phyloP scores from a whole-genome alignment of 805 yeast genomes.

The Ogataea nakhonphanomensis region DNA sequence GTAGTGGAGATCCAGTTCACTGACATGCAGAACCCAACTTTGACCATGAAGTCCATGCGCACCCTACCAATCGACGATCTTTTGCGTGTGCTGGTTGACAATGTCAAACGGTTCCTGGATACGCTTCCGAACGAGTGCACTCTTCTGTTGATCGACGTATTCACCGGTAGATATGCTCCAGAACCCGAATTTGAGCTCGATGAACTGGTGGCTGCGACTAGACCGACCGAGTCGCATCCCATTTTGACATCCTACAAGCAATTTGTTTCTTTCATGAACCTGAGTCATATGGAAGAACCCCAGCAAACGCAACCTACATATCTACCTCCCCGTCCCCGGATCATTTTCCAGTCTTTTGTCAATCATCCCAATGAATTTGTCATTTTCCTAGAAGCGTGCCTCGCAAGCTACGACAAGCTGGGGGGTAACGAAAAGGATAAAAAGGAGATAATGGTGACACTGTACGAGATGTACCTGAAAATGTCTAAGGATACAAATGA shows the following conservation, averaged over 20 bases:
- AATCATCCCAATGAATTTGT: conserved; percentile 85
- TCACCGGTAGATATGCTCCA: conserved; percentile 78
- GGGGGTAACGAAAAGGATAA: conserved; percentile 71
- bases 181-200: conserved; percentile 23
- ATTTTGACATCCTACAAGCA: conserved; percentile 56
- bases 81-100: conserved; percentile 53
- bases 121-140: conserved; percentile 77
- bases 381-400: conserved; percentile 86
- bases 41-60: conserved; percentile 62
- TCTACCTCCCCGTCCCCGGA: conserved; percentile 85
- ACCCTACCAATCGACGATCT: conserved; percentile 75
- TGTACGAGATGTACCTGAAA: conserved; percentile 76
- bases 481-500: conserved; percentile 41
- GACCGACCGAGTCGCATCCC: conserved; percentile 24
- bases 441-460: conserved; percentile 68
- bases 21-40: conserved; percentile 57
- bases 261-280: conserved; percentile 31
- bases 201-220: conserved; percentile 12
- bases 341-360: conserved; percentile 84
- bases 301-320: conserved; percentile 56
- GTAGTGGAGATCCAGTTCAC: conserved; percentile 74
- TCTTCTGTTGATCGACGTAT: conserved; percentile 74
- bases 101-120: conserved; percentile 61
- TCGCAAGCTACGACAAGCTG: conserved; percentile 70
- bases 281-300: conserved; percentile 14